A percentile compares a stretch with the other conserved stretches of the same genome.
Conservation (phyloP, 164 flowering plant species). For the Cinnamomum micranthum region DNA sequence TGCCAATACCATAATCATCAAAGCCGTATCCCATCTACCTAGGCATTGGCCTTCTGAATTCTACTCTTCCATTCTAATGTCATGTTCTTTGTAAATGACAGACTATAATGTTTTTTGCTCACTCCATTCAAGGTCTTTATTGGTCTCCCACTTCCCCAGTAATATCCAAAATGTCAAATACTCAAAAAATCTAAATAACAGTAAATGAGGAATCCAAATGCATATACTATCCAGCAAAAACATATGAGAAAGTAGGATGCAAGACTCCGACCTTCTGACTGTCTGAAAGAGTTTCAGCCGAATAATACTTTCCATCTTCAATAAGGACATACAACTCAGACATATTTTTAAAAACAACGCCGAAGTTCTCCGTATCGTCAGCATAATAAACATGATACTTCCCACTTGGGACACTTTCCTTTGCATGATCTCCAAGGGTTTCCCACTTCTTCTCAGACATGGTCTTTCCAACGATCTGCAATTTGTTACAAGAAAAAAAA, state of each 20-base stretch:
- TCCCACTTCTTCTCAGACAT: slow-evolving; percentile 99
- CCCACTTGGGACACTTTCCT: slow-evolving; percentile 67
- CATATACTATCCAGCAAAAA: no score
- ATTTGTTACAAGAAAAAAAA: neutral
- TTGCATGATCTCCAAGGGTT: slow-evolving; percentile 74
- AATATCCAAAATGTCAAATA: no score
- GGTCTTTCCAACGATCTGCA: slow-evolving; percentile 92
- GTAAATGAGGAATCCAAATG: no score
- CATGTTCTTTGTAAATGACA: no score
- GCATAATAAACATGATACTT: slow-evolving; percentile 53
- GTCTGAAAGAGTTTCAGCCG: neutral
- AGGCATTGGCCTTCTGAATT: no score
- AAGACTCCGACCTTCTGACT: neutral
- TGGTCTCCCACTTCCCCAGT: no score
- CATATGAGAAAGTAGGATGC: neutral
- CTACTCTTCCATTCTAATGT: no score
- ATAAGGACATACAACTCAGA: slow-evolving; percentile 78
- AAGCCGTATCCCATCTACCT: no score
- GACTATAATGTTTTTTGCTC: no score
- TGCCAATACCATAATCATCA: no score
- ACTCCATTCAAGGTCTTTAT: no score
- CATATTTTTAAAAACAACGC: slow-evolving; percentile 79
- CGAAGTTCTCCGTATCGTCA: slow-evolving; percentile 62
- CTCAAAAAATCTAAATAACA: no score
- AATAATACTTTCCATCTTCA: slow-evolving; percentile 31